Conservation (phyloP, 2,329 filamentous ascomycete genomes). For the Grosmannia penicillata region DNA sequence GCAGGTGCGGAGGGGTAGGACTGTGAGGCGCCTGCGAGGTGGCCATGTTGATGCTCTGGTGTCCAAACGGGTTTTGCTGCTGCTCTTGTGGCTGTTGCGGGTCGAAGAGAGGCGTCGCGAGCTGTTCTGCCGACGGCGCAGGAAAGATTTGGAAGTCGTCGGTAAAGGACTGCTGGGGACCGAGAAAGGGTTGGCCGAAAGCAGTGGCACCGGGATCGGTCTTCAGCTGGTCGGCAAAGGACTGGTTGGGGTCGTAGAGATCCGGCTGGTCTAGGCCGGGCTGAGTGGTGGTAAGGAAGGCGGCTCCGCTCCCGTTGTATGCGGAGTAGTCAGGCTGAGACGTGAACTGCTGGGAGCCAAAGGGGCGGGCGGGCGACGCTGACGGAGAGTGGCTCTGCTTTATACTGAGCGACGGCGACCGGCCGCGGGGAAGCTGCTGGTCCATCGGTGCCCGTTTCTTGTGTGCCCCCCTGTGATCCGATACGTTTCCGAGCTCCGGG, state of each 20-base stretch:
- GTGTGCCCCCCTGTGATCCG: background rate
- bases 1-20: slow-evolving; percentile 37
- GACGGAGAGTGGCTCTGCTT: slow-evolving; percentile 52
- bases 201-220: slow-evolving; percentile 12
- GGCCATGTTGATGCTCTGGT: slow-evolving; percentile 36
- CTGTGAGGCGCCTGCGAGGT: slow-evolving; percentile 40
- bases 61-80: slow-evolving; percentile 23
- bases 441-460: slow-evolving; percentile 26
- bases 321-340: slow-evolving; percentile 29
- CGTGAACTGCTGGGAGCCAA: slow-evolving; percentile 28
- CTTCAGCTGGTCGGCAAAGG: slow-evolving; percentile 28
- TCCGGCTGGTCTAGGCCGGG: slow-evolving; percentile 17
- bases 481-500: background rate
- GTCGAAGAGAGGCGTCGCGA: slow-evolving; percentile 47
- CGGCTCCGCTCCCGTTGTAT: slow-evolving; percentile 25
- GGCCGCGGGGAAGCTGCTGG: slow-evolving; percentile 34
- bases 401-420: slow-evolving; percentile 51
- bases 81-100: slow-evolving; percentile 28
- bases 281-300: slow-evolving; percentile 33
- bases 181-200: slow-evolving; percentile 26
- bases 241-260: slow-evolving; percentile 26
- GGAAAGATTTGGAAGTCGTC: slow-evolving; percentile 54
- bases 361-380: slow-evolving; percentile 31
- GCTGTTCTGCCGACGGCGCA: slow-evolving; percentile 37
- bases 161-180: slow-evolving; percentile 28